Base-by-base conservation (phyloP, 139 green algal genomes). In the Spirogloea muscicola region DNA sequence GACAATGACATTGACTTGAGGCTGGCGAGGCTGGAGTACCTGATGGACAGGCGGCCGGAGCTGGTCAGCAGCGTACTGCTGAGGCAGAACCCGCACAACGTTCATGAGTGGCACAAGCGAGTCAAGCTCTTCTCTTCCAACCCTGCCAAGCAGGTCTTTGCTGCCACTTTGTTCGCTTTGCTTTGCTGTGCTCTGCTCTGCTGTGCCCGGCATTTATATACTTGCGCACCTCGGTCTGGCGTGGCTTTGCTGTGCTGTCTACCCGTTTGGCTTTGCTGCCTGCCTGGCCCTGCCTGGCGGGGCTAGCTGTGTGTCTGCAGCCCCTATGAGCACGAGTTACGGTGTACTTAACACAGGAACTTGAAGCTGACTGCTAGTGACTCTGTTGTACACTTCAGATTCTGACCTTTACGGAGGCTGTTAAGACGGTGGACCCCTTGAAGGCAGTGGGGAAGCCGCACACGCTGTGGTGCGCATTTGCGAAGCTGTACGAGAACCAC, bases 21-120 rank as follows among this genome's bases (percentile, higher is more conserved):
- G 63, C 77, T 98, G n/a, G 93, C 89, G 3, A 86, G 92, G 34
- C 70, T 98, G 46, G 92, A 98, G 74, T 71, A 90, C 81, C 79
- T 94, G 36, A 88, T 94, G 72, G 82, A 86, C 60, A 82, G 91
- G n/a, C 85, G 94, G n/a, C 74, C 82, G 1, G 58, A 74, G 62
- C 77, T 87, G 31, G 46, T 87, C 18, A 68, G 31, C 49, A 71
- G 48, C 49, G 94, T 98, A 31, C 91, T 97, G 85, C 88, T 99
- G 73, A 86, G 93, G 52, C 93, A 98, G 84, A 98, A 98, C 87
- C 93, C 93, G 34, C 91, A 98, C 87, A 97, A 96, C 65, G 93
- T 98, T 72, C 74, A 88, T 63, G 93, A 98, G 85, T 96, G 91
- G 91, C 89, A 94, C 82, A 95, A 96, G 81, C 86, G 94, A 34